A percentile compares a stretch with the other conserved stretches of the same genome.
Conservation (phyloP, 2,329 filamentous ascomycete genomes). For the Teratosphaeria pseudoeucalypti region DNA sequence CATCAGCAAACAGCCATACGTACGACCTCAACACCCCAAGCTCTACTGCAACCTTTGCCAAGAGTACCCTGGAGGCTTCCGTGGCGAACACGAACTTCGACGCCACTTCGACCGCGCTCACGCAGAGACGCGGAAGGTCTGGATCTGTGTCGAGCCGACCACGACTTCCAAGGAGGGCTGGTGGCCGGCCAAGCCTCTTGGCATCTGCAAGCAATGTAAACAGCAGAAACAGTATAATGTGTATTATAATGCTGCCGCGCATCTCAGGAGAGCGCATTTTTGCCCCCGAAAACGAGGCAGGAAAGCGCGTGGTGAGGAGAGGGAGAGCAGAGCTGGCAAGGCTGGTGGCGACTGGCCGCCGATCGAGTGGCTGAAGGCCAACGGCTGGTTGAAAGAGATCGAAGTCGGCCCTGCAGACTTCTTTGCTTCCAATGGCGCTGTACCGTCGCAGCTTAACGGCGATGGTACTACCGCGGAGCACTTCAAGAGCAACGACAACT, state of each 20-base stretch:
- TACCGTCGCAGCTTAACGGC: neutral
- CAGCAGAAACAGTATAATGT: conserved; percentile 71
- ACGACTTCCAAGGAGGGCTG: conserved; percentile 10
- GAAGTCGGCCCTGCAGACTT: conserved; percentile 25
- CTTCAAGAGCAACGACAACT: conserved; percentile 1
- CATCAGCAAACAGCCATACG: conserved; percentile 44
- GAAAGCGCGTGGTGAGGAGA: conserved; percentile 47
- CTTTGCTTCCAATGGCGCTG: neutral
- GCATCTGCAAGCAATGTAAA: conserved; percentile 74
- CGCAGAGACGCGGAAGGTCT: conserved; percentile 46
- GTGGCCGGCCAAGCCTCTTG: conserved; percentile 51
- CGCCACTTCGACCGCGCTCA: conserved; percentile 55
- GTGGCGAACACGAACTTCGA: conserved; percentile 67
- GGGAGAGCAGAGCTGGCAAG: conserved; percentile 45
- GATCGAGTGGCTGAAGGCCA: conserved; percentile 49
- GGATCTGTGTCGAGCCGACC: conserved; percentile 49
- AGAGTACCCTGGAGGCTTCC: conserved; percentile 66
- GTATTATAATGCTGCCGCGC: conserved; percentile 91
- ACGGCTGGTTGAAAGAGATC: conserved; percentile 48
- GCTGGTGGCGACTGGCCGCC: conserved; percentile 51
- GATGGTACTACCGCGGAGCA: neutral
- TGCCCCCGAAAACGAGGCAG: conserved; percentile 54
- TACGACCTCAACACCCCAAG: conserved; percentile 60
- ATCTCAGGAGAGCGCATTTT: conserved; percentile 82
- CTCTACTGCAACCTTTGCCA: conserved; percentile 61